These are phyloP conservation scores for Elaeis oleifera DNA, from an alignment of 202 grass and related monocot species.

Conservation along the genomic window DNA sequence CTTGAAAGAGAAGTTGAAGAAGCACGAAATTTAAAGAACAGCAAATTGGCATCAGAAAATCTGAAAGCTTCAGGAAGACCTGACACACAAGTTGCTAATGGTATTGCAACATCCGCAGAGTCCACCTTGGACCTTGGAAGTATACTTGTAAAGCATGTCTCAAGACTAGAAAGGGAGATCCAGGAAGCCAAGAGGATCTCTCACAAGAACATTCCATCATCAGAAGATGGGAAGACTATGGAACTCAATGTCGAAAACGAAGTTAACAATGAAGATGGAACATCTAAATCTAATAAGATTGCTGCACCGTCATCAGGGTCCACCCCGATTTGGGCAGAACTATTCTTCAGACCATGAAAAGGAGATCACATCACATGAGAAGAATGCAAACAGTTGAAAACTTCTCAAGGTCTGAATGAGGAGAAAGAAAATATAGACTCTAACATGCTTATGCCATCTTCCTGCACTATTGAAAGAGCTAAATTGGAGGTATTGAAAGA, in stretches of 20 bases:
- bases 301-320: background rate
- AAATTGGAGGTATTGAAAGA: constrained; percentile 42
- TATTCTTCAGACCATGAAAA: background rate
- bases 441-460: constrained; percentile 21
- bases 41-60: constrained; percentile 23
- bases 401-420: constrained; percentile 16
- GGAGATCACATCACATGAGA: background rate
- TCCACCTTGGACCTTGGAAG: constrained; percentile 37
- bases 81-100: background rate
- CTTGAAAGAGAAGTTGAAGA: constrained; percentile 39
- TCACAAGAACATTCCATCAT: constrained; percentile 3
- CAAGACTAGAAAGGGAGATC: constrained; percentile 68
- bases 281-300: background rate
- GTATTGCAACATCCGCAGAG: constrained; percentile 14
- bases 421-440: constrained; percentile 45
- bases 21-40: constrained; percentile 26
- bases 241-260: constrained; percentile 4
- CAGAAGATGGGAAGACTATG: constrained; percentile 18
- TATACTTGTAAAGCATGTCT: constrained; percentile 62
- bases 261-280: background rate
- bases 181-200: constrained; percentile 53
- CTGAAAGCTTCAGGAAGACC: constrained; percentile 27
- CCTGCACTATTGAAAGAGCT: constrained; percentile 37
- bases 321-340: background rate
- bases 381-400: background rate